Evolutionary conservation across 441 rosid species (phyloP).

Genomic region (Corymbia citriodora): DNA sequence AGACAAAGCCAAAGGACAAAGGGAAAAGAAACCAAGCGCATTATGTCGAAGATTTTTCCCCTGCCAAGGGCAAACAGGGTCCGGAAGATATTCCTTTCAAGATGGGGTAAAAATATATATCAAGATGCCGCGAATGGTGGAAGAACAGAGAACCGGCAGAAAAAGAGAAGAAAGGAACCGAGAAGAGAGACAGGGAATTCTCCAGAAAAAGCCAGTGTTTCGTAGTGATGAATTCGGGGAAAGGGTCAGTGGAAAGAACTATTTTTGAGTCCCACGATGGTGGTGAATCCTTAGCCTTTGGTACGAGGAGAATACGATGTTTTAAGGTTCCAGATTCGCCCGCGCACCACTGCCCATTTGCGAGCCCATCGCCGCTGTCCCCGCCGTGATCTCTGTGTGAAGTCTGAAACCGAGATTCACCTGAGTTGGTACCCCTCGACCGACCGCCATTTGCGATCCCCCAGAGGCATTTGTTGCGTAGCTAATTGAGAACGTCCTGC

Average conservation of each 20-base stretch:
- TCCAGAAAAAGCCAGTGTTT: neutral
- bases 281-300: neutral
- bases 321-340: neutral
- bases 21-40: neutral
- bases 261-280: neutral
- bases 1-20: neutral
- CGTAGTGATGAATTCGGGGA: neutral
- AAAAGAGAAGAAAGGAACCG: neutral
- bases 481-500: neutral
- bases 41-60: rapidly evolving
- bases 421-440: neutral
- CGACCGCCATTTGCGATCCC: no score
- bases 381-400: no score
- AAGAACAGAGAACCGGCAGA: neutral
- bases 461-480: neutral
- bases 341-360: neutral
- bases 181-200: neutral
- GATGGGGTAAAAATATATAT: neutral
- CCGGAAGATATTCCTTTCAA: neutral
- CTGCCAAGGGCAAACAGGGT: neutral
- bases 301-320: neutral
- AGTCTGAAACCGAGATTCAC: neutral
- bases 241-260: neutral
- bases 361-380: neutral
- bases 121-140: neutral